These are phyloP conservation scores for Wallacemonas sp. DNA, from an alignment of 208 protist species.

Conservation along the genomic window DNA sequence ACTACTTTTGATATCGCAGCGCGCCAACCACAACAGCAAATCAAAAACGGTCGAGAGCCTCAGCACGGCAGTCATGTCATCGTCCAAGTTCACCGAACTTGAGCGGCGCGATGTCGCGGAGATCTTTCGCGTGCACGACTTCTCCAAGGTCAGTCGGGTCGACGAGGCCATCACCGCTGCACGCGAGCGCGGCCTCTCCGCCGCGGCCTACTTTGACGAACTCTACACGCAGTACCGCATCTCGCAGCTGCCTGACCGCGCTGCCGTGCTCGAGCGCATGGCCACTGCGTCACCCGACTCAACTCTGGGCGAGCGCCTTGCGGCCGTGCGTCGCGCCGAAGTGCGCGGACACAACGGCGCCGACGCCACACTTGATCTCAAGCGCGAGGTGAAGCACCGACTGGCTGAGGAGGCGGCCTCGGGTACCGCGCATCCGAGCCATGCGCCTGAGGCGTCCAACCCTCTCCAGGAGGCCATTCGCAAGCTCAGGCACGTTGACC, in stretches of 20 bases:
- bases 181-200: slow-evolving; percentile 22
- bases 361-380: slow-evolving; percentile 39
- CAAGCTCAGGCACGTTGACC: slow-evolving; percentile 22
- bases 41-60: no score
- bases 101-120: slow-evolving; percentile 53
- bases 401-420: neutral
- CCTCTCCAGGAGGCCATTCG: slow-evolving; percentile 14
- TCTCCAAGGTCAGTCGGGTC: slow-evolving; percentile 44
- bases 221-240: slow-evolving; percentile 45
- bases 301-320: slow-evolving; percentile 39
- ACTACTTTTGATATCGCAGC: no score
- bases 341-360: slow-evolving; percentile 41
- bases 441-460: neutral
- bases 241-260: slow-evolving; percentile 39
- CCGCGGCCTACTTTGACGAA: slow-evolving; percentile 39
- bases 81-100: slow-evolving; percentile 23
- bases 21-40: no score
- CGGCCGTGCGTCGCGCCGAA: slow-evolving; percentile 40
- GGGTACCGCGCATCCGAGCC: neutral
- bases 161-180: slow-evolving; percentile 26
- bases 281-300: slow-evolving; percentile 34
- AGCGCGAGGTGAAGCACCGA: slow-evolving; percentile 23
- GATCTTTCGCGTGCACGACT: slow-evolving; percentile 60
- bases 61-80: neutral
- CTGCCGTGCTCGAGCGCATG: slow-evolving; percentile 26